Conservation (phyloP, 1,284 basidiomycete genomes). For the Puccinia novopanici region DNA sequence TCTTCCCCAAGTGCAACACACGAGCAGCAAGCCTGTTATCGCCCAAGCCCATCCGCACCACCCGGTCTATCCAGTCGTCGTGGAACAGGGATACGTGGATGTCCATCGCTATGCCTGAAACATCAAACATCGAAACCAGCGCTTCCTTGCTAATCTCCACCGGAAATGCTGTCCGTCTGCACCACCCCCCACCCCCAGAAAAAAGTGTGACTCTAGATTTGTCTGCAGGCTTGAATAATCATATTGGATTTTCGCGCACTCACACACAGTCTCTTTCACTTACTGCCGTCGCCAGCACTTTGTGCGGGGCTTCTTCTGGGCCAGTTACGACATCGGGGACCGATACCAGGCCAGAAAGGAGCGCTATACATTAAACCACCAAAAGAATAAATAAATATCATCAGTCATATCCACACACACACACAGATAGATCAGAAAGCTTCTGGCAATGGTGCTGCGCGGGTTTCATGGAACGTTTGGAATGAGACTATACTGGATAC, state of each 20-base stretch:
- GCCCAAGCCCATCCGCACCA: background rate
- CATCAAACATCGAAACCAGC: slow-evolving; percentile 18
- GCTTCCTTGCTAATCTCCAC: slow-evolving; percentile 22
- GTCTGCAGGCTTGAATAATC: no score
- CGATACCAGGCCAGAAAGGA: slow-evolving; percentile 4
- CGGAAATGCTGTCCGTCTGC: background rate
- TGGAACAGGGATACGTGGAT: background rate
- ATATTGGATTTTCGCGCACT: background rate
- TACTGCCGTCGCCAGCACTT: slow-evolving; percentile 5
- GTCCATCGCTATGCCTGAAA: slow-evolving; percentile 11
- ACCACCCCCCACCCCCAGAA: background rate
- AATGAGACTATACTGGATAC: background rate
- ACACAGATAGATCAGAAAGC: no score
- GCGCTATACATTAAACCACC: background rate
- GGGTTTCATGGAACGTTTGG: no score
- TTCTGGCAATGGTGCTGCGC: no score
- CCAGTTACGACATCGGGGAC: background rate
- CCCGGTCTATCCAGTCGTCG: background rate
- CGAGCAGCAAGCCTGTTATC: background rate
- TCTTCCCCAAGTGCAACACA: background rate
- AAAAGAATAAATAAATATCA: no score
- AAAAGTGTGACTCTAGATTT: background rate
- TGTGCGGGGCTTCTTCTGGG: slow-evolving; percentile 3
- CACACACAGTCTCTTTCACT: background rate
- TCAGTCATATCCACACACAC: no score